phyloP scores from a whole-genome alignment of 179 eudicot species.

The Monotropa hypopitys region DNA sequence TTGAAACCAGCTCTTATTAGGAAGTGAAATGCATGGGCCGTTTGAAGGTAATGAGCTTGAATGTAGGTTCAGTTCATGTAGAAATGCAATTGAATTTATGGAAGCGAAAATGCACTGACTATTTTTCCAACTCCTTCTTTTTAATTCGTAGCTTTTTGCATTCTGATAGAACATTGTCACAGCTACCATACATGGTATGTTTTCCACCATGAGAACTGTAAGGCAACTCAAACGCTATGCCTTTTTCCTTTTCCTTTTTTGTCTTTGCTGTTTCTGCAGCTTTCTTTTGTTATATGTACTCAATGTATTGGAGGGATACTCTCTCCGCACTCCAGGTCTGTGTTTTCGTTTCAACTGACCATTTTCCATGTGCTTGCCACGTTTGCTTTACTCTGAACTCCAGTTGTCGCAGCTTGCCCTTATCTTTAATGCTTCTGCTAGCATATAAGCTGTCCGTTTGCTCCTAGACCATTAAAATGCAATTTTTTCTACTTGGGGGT shows the following conservation, averaged over 20 bases:
- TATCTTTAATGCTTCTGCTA: not conserved
- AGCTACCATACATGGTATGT: not conserved
- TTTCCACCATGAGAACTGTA: not conserved
- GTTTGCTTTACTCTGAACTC: not conserved
- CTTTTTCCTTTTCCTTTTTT: not conserved
- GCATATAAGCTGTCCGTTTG: not conserved
- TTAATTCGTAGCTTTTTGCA: not conserved
- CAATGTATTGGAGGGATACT: not conserved
- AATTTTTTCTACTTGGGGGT: not conserved
- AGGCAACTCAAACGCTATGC: not conserved
- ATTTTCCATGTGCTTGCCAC: not conserved
- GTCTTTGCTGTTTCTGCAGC: not conserved
- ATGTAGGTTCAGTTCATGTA: not conserved
- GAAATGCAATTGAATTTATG: not conserved
- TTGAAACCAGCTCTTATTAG: not conserved
- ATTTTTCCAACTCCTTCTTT: not conserved
- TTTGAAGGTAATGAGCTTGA: not conserved
- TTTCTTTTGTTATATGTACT: not conserved
- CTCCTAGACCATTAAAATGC: not conserved
- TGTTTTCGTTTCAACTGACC: not conserved
- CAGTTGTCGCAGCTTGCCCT: not conserved
- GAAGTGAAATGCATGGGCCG: not conserved
- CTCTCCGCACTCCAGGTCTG: not conserved
- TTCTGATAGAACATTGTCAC: not conserved
- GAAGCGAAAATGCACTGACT: not conserved